These are phyloP conservation scores for Nephelium lappaceum DNA, from an alignment of 345 rosid genomes.

Conservation along the genomic window DNA sequence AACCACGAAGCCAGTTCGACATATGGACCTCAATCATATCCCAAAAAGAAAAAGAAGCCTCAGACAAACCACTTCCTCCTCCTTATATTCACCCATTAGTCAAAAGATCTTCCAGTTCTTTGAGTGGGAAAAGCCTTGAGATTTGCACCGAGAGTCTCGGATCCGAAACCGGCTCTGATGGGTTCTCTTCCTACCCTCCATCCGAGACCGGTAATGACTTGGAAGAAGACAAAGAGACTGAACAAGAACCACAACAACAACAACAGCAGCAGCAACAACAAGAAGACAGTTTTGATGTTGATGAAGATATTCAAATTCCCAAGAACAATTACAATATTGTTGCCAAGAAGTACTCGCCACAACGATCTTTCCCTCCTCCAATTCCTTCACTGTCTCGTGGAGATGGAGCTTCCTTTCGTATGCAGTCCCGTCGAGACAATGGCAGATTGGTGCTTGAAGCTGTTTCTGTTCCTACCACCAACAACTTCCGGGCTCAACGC, in stretches of 20 bases:
- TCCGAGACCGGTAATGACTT: conserved; percentile 56
- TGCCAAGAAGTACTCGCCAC: conserved; percentile 28
- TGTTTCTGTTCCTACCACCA: conserved; percentile 68
- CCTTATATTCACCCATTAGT: conserved; percentile 80
- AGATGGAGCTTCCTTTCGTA: conserved; percentile 56
- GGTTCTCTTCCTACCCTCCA: conserved; percentile 61
- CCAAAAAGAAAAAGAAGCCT: conserved; percentile 44
- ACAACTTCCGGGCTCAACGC: conserved; percentile 76
- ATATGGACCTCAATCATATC: conserved; percentile 65
- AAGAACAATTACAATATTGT: conserved; percentile 20
- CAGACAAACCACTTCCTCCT: conserved; percentile 36
- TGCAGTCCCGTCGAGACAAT: conserved; percentile 77
- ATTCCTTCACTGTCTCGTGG: conserved; percentile 60
- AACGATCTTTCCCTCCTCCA: conserved; percentile 77
- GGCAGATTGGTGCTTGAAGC: conserved; percentile 93
- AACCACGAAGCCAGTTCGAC: conserved; percentile 37
- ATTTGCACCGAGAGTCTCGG: conserved; percentile 99
- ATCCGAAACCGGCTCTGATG: conserved; percentile 93
- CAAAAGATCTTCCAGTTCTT: conserved; percentile 58
- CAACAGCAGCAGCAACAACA: background rate
- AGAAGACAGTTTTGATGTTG: conserved; percentile 23
- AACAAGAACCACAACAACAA: conserved; percentile 19
- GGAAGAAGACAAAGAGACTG: conserved; percentile 41
- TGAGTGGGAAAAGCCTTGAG: conserved; percentile 76
- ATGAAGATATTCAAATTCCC: conserved; percentile 25